phyloP scores from a whole-genome alignment of 495 filamentous ascomycete genomes.

The Penicillium arizonense region DNA sequence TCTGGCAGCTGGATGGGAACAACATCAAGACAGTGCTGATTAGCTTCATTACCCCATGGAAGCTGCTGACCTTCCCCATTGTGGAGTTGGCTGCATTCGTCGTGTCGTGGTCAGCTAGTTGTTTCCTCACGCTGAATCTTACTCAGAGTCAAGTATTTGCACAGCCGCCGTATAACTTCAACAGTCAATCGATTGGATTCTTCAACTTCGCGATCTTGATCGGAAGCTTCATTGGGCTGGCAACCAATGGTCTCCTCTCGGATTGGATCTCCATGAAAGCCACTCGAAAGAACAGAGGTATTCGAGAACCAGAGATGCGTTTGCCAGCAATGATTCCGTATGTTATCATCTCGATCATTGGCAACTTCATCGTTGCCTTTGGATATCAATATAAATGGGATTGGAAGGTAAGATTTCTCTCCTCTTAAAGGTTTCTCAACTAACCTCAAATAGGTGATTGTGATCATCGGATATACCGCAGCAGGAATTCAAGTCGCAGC shows the following conservation, averaged over 20 bases:
- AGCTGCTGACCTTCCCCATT: slow-evolving; percentile 60
- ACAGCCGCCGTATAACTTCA: slow-evolving; percentile 58
- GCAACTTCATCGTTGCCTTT: slow-evolving; percentile 60
- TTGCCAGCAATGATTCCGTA: slow-evolving; percentile 61
- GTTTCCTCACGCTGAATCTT: slow-evolving; percentile 61
- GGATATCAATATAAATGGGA: slow-evolving; percentile 57
- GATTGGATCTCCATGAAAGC: slow-evolving; percentile 58
- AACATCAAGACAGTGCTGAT: slow-evolving; percentile 40
- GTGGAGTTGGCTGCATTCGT: slow-evolving; percentile 60
- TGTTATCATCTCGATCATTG: slow-evolving; percentile 55
- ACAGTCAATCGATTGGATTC: slow-evolving; percentile 50
- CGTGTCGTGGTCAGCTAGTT: slow-evolving; percentile 59
- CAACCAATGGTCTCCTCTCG: slow-evolving; percentile 56
- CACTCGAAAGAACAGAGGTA: slow-evolving; percentile 57
- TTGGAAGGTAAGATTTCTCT: slow-evolving; percentile 40
- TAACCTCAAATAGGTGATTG: slow-evolving; percentile 29
- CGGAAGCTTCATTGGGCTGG: slow-evolving; percentile 54
- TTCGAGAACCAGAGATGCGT: slow-evolving; percentile 71
- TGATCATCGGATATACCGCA: slow-evolving; percentile 52
- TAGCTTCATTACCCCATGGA: slow-evolving; percentile 50
- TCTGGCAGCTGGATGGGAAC: slow-evolving; percentile 44
- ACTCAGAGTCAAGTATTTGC: slow-evolving; percentile 61
- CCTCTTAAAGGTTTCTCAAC: not conserved
- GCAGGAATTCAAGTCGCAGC: slow-evolving; percentile 59
- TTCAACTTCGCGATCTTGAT: slow-evolving; percentile 45